Base-by-base conservation (phyloP, 1,284 basidiomycete species). In the Pascua sp. region DNA sequence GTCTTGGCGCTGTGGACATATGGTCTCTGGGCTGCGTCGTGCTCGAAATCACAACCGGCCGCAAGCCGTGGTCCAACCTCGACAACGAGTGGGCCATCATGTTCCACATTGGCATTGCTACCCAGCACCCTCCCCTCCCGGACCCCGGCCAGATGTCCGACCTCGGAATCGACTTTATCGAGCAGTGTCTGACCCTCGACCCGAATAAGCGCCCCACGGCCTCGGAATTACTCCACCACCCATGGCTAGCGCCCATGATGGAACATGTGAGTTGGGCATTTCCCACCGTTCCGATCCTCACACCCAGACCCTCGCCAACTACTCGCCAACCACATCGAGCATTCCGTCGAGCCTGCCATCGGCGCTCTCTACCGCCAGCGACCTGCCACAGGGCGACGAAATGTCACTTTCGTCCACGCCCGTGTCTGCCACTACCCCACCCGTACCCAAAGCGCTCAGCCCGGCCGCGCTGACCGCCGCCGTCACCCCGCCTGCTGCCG, bases 21-120 rank as follows among this genome's bases (percentile, higher is more conserved):
- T 99, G 96, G 96, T 73, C 73, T 24, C 78, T 98, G 57, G 96
- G 96, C 7, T 98, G 96, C 72, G 93, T 98, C 18, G 87, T 98
- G 3, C 84, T 98, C 42, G 95, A 99, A 73, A 94, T 91, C 68
- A 91, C 91, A 2, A 98, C 96, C 0, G 96, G 70, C 0, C 87
- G 89, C 68, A 92, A 97, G 70, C 96, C 95, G 0, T 98, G 95
- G 95, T 94, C 90, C 70, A 95, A 97, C 70, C 85, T 98, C 46
- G 96, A 98, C 76, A 98, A 98, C 68, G 95, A 98, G 83, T 98
- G 96, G 91, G 93, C 92, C 7, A 95, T 97, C 79, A 97, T 97
- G 94, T 98, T 97, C 82, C 94, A 97, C 73, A 97, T 97, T 51
- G 94, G 95, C 51, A 92, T 98, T 56, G 91, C 95, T 2, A 95